Evolutionary conservation across 352 stramenopile genomes (phyloP).

Genomic region (Phytophthora kernoviae): DNA sequence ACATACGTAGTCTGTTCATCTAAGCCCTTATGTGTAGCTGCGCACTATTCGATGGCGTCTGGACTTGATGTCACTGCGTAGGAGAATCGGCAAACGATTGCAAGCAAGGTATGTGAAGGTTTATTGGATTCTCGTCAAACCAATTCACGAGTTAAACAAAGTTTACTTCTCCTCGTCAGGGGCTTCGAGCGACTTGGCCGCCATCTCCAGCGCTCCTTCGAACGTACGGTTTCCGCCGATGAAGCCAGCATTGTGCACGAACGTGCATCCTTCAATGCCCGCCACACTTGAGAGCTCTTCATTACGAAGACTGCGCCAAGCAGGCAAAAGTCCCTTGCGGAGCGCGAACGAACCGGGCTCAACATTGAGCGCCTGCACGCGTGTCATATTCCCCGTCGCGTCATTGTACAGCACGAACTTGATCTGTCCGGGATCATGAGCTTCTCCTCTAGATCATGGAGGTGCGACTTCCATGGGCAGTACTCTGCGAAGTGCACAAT

Average conservation of each 20-base stretch:
- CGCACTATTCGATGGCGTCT: no score
- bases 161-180: constrained; percentile 29
- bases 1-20: no score
- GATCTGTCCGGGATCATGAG: constrained; percentile 87
- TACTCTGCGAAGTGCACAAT: constrained; percentile 93
- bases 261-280: constrained; percentile 95
- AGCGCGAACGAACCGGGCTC: constrained; percentile 94
- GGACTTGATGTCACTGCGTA: no score
- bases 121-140: background rate
- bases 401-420: constrained; percentile 99
- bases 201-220: constrained; percentile 96
- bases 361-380: constrained; percentile 96
- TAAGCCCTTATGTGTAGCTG: no score
- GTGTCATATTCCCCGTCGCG: constrained; percentile 92
- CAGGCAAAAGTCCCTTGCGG: constrained; percentile 87
- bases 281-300: constrained; percentile 86
- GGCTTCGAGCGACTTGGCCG: constrained; percentile 62
- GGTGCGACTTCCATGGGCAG: constrained; percentile 96
- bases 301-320: constrained; percentile 96
- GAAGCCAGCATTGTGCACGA: constrained; percentile 98
- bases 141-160: background rate
- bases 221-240: constrained; percentile 98
- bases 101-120: no score
- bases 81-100: no score
- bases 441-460: constrained; percentile 97